Base-by-base conservation (phyloP, 176 grass and related monocot genomes). In the Musa beccarii region DNA sequence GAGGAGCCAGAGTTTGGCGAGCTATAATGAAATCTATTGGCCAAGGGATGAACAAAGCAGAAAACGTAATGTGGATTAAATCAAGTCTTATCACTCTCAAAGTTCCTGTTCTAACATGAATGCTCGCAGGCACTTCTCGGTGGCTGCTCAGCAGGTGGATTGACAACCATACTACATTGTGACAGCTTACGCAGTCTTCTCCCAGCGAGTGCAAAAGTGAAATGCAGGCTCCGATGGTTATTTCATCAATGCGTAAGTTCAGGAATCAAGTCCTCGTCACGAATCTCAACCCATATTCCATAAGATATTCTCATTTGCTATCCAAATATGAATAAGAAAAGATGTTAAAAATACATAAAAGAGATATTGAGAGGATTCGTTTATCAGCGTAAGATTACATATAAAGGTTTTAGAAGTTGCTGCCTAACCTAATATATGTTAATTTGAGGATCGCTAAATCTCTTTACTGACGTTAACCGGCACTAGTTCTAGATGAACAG, bases 141-240 rank as follows among this genome's bases (percentile, higher is more conserved):
- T 63, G 94, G 94, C 1, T 98, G 90, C 67, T 98, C 94, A 49
- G 94, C 94, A 54, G 94, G 94, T 70, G 94, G 86, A 79, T 87
- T 98, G 68, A 76, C 88, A 67, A 76, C 94, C 52, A 87, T 98
- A 63, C 83, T 98, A 24, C 94, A 98, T 70, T 98, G 94, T 72
- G 94, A 98, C 14, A 80, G 12, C 53, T 98, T 98, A 61, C 78
- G 54, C 10, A 81, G 77, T 63, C 73, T 98, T 50, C 81, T 98
- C 78, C 90, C 90, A 73, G 13, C 74, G 14, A 52, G 55, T 28
- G 85, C 90, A 71, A 80, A 49, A n/a, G 94, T 91, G 77, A 98
- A 98, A 59, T 98, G 94, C 65, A n/a, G 64, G 91, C 74, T 80
- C 94, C 51, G 94, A 98, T 51, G 94, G 94, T 43, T 93, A 85